These are phyloP conservation scores for Gloeophyllum trabeum DNA, from an alignment of 768 basidiomycete species.

Conservation along the genomic window DNA sequence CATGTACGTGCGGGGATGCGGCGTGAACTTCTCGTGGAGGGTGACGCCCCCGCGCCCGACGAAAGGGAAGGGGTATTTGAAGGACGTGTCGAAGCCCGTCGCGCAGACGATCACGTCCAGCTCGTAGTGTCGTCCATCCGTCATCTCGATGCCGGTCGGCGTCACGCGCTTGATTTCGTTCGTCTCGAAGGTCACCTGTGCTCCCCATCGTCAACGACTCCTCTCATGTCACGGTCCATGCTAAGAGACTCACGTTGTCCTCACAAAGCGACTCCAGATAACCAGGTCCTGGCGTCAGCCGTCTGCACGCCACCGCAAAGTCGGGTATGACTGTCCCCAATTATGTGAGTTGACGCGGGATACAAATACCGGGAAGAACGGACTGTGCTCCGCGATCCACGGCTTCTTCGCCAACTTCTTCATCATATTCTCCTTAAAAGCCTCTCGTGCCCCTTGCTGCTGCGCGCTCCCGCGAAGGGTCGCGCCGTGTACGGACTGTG, in stretches of 20 bases:
- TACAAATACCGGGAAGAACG: conserved; percentile 5
- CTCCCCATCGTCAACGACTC: no score
- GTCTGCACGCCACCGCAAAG: conserved; percentile 46
- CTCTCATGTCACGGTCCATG: no score
- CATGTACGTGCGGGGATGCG: conserved; percentile 48
- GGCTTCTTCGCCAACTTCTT: conserved; percentile 42
- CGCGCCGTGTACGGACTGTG: conserved; percentile 28
- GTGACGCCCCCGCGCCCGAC: conserved; percentile 41
- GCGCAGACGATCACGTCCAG: conserved; percentile 55
- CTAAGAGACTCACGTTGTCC: conserved; percentile 50
- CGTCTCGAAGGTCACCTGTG: conserved; percentile 41
- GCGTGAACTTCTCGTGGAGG: conserved; percentile 40
- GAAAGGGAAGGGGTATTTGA: conserved; percentile 35
- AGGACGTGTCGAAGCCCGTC: conserved; percentile 48
- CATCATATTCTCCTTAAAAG: conserved; percentile 34
- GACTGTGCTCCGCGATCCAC: conserved; percentile 47
- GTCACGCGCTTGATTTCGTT: conserved; percentile 39
- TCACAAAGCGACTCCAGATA: conserved; percentile 55
- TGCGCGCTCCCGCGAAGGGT: conserved; percentile 29
- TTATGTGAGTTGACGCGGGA: no score
- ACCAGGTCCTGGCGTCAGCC: conserved; percentile 59
- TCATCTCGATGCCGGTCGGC: conserved; percentile 41
- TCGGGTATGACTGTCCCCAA: conserved; percentile 50
- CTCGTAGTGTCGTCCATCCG: conserved; percentile 40
- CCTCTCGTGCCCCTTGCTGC: conserved; percentile 22